phyloP scores from a whole-genome alignment of 768 basidiomycete species.

The Suillus subaureus region DNA sequence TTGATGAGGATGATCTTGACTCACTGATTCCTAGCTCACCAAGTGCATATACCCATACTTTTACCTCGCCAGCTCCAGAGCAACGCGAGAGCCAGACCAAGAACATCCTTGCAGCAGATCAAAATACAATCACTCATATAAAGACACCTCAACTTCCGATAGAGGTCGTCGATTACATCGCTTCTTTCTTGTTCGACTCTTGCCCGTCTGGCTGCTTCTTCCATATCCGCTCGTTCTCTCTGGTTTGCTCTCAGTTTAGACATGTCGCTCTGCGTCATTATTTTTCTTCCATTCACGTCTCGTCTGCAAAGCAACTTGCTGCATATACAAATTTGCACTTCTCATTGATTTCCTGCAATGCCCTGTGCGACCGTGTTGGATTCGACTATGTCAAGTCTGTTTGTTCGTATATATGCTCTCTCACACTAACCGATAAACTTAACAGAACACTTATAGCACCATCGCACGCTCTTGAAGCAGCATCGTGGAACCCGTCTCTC shows the following conservation, averaged over 20 bases:
- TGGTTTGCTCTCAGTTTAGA: constrained; percentile 46
- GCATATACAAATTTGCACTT: constrained; percentile 36
- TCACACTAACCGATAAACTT: constrained; percentile 3
- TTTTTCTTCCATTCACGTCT: constrained; percentile 26
- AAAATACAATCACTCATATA: not conserved
- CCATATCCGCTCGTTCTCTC: constrained; percentile 40
- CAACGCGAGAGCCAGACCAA: constrained; percentile 14
- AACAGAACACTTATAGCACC: constrained; percentile 23
- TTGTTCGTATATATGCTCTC: constrained; percentile 21
- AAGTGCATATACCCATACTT: constrained; percentile 19
- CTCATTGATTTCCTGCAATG: constrained; percentile 29
- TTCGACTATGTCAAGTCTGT: constrained; percentile 52
- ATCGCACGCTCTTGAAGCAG: constrained; percentile 20
- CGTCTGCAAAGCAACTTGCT: constrained; percentile 21
- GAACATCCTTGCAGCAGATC: not conserved
- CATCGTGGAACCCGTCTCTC: constrained; percentile 30
- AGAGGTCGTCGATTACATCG: constrained; percentile 35
- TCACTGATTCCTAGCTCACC: constrained; percentile 13
- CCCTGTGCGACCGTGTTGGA: constrained; percentile 25
- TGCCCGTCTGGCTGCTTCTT: constrained; percentile 29
- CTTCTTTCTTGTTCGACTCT: constrained; percentile 18
- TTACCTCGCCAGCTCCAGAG: constrained; percentile 25
- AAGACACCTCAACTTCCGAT: constrained; percentile 27
- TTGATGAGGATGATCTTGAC: constrained; percentile 14
- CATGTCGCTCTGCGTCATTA: constrained; percentile 42